Evolutionary conservation across 768 basidiomycete genomes (phyloP).

Genomic region (Boletus tylopilopsis): DNA sequence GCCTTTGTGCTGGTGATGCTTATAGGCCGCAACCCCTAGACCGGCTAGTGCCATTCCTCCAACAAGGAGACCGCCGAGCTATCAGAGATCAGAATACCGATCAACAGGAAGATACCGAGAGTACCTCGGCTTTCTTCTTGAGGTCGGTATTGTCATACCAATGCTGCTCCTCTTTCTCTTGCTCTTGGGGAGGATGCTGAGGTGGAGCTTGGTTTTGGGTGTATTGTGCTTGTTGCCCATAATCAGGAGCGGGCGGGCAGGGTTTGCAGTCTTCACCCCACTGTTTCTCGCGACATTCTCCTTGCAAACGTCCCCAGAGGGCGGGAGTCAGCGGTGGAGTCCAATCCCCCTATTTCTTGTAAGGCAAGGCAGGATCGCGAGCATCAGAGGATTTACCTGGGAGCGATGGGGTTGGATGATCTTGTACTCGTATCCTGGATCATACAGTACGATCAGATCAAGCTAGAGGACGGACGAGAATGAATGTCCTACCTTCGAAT

Average conservation of each 20-base stretch:
- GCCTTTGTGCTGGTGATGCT: slow-evolving; percentile 51
- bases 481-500: slow-evolving; percentile 45
- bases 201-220: slow-evolving; percentile 20
- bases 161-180: slow-evolving; percentile 48
- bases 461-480: neutral
- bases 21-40: slow-evolving; percentile 49
- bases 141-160: slow-evolving; percentile 56
- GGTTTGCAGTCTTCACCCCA: slow-evolving; percentile 18
- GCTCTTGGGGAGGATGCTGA: slow-evolving; percentile 35
- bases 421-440: slow-evolving; percentile 51
- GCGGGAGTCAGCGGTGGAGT: slow-evolving; percentile 57
- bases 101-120: neutral
- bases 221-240: slow-evolving; percentile 26
- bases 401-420: slow-evolving; percentile 71
- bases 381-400: slow-evolving; percentile 42
- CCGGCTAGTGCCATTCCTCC: slow-evolving; percentile 50
- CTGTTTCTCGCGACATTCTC: slow-evolving; percentile 14
- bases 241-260: neutral
- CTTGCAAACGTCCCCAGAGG: slow-evolving; percentile 58
- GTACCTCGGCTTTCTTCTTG: slow-evolving; percentile 59
- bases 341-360: slow-evolving; percentile 56
- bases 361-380: slow-evolving; percentile 1
- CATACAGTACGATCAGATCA: slow-evolving; percentile 10
- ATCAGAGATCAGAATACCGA: slow-evolving; percentile 6
- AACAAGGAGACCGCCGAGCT: slow-evolving; percentile 64